Evolutionary conservation across 495 filamentous ascomycete genomes (phyloP).

Genomic region (Penicillium chermesinum): DNA sequence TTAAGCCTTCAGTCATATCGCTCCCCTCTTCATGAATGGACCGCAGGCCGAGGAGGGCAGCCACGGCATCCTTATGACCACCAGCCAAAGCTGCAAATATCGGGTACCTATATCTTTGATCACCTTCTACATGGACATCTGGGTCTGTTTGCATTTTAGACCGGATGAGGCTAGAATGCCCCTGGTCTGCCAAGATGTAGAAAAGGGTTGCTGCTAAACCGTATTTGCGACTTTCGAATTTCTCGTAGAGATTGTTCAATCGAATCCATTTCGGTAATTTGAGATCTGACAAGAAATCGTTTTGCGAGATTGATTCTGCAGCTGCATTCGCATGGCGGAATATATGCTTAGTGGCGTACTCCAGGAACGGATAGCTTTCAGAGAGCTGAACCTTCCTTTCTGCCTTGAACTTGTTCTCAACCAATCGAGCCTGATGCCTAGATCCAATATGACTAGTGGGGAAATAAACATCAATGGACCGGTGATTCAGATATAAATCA

Average conservation of each 20-base stretch:
- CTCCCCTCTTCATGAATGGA: conserved; percentile 9
- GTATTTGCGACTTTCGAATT: conserved; percentile 24
- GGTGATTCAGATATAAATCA: conserved; percentile 17
- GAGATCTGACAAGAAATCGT: conserved; percentile 32
- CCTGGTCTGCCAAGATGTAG: conserved; percentile 45
- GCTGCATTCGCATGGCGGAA: conserved; percentile 43
- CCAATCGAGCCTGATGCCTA: too few species aligned
- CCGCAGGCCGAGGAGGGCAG: conserved; percentile 22
- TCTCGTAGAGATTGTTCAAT: conserved; percentile 35
- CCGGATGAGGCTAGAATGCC: conserved; percentile 34
- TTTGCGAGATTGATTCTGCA: conserved; percentile 28
- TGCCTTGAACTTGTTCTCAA: too few species aligned
- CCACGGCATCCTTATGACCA: conserved; percentile 16
- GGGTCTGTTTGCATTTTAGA: conserved; percentile 12
- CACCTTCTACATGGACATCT: conserved; percentile 26
- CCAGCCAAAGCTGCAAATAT: conserved; percentile 40
- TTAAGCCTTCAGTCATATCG: conserved; percentile 11
- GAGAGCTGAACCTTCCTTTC: too few species aligned
- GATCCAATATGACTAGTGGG: too few species aligned
- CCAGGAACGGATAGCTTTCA: conserved; percentile 44
- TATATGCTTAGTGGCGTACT: conserved; percentile 40
- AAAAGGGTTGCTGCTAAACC: conserved; percentile 30
- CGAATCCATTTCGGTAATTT: conserved; percentile 30
- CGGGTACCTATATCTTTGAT: conserved; percentile 36
- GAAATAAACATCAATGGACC: too few species aligned